These are phyloP conservation scores for Epichloe scottii DNA, from an alignment of 2,329 filamentous ascomycete genomes.

Conservation along the genomic window DNA sequence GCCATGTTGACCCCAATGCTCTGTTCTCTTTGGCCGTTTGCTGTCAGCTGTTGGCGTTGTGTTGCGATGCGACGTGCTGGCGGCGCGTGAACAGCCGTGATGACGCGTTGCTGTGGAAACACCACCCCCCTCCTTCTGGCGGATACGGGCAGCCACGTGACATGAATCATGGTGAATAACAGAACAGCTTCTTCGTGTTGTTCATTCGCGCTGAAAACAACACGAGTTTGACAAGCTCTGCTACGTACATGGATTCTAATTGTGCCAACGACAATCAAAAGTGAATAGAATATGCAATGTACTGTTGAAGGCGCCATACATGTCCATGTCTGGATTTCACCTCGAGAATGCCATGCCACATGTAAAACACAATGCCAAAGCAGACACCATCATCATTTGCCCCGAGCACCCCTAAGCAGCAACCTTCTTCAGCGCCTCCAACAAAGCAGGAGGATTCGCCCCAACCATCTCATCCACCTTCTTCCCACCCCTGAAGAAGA, in stretches of 20 bases:
- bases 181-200: too few relatives aligned
- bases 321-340: too few relatives aligned
- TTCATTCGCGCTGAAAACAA: too few relatives aligned
- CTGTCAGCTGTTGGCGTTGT: not conserved
- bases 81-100: not conserved
- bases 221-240: too few relatives aligned
- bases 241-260: too few relatives aligned
- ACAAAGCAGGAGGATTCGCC: constrained; percentile 60
- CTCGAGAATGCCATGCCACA: not conserved
- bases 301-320: too few relatives aligned
- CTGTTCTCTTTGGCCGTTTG: not conserved
- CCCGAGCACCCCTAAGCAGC: not conserved
- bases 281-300: too few relatives aligned
- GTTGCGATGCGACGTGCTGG: not conserved
- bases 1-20: constrained; percentile 30
- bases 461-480: constrained; percentile 64
- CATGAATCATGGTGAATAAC: too few relatives aligned
- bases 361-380: not conserved
- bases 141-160: not conserved
- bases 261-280: too few relatives aligned
- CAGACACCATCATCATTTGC: too few relatives aligned
- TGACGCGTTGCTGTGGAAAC: constrained; percentile 8
- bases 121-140: not conserved
- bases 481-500: constrained; percentile 68
- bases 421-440: constrained; percentile 9